Evolutionary conservation across 2,329 filamentous ascomycete species (phyloP).

Genomic region (Pestalotiopsis sp.): DNA sequence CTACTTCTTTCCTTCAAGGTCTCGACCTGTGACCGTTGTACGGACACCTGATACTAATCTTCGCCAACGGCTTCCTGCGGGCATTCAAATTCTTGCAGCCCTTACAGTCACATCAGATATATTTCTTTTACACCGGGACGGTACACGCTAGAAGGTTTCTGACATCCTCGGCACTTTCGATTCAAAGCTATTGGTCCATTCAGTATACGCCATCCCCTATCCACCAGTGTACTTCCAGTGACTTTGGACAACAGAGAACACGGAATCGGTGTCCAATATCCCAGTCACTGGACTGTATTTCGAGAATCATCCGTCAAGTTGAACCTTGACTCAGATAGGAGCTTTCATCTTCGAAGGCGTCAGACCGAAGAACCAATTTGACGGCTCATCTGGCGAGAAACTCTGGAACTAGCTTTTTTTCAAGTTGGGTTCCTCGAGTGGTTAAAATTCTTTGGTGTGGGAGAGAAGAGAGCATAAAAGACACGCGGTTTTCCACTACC

Average conservation of each 20-base stretch:
- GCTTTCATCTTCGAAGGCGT: background rate
- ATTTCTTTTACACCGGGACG: background rate
- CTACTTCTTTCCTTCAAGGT: background rate
- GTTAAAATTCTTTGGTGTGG: background rate
- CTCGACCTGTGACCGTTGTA: background rate
- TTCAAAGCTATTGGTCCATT: background rate
- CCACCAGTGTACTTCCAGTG: background rate
- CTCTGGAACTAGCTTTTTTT: background rate
- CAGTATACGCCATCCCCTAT: slow-evolving; percentile 6
- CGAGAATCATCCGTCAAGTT: background rate
- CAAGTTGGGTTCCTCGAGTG: background rate
- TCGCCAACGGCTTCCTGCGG: background rate
- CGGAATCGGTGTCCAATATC: background rate
- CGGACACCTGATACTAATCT: background rate
- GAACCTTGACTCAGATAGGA: slow-evolving; percentile 7
- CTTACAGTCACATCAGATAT: slow-evolving; percentile 7
- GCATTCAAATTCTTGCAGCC: background rate
- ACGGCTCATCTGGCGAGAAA: slow-evolving; percentile 1
- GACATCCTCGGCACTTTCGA: background rate
- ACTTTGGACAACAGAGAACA: background rate
- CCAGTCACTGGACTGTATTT: background rate
- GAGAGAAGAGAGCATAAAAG: background rate
- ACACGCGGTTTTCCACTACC: background rate
- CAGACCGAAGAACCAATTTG: background rate
- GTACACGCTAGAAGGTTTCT: background rate